phyloP scores from a whole-genome alignment of 257 asterid species.

The Penstemon davidsonii region DNA sequence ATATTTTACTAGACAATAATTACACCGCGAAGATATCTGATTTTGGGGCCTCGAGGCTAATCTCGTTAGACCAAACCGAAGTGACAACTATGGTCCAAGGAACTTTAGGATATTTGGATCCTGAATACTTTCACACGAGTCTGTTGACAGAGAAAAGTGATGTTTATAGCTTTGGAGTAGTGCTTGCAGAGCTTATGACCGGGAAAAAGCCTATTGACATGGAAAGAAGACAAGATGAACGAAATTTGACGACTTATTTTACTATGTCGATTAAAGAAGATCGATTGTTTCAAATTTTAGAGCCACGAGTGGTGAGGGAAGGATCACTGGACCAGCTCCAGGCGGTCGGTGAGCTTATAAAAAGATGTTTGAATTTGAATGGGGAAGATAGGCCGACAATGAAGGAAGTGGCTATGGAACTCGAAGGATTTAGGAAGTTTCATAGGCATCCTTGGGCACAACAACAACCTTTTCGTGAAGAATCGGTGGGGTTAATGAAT shows the following conservation, averaged over 20 bases:
- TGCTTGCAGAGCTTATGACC: slow-evolving; percentile 45
- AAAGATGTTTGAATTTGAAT: slow-evolving; percentile 28
- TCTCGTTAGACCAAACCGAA: slow-evolving; percentile 43
- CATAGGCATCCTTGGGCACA: slow-evolving; percentile 35
- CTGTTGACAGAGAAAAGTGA: slow-evolving; percentile 47
- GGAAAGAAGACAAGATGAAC: slow-evolving; percentile 26
- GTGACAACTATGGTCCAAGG: slow-evolving; percentile 50
- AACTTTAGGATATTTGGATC: slow-evolving; percentile 48
- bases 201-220: slow-evolving; percentile 36
- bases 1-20: slow-evolving; percentile 42
- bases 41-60: slow-evolving; percentile 53
- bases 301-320: slow-evolving; percentile 39
- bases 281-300: slow-evolving; percentile 39
- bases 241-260: slow-evolving; percentile 35
- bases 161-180: slow-evolving; percentile 51
- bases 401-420: slow-evolving; percentile 48
- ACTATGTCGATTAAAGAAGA: slow-evolving; percentile 26
- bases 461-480: slow-evolving; percentile 19
- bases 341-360: slow-evolving; percentile 33
- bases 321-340: slow-evolving; percentile 39
- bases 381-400: slow-evolving; percentile 43
- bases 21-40: slow-evolving; percentile 48
- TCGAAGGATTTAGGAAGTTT: slow-evolving; percentile 40
- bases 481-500: slow-evolving; percentile 33
- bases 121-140: slow-evolving; percentile 43